phyloP scores from a whole-genome alignment of 371 early-diverging fungal genomes.

The Mortierella sp. region DNA sequence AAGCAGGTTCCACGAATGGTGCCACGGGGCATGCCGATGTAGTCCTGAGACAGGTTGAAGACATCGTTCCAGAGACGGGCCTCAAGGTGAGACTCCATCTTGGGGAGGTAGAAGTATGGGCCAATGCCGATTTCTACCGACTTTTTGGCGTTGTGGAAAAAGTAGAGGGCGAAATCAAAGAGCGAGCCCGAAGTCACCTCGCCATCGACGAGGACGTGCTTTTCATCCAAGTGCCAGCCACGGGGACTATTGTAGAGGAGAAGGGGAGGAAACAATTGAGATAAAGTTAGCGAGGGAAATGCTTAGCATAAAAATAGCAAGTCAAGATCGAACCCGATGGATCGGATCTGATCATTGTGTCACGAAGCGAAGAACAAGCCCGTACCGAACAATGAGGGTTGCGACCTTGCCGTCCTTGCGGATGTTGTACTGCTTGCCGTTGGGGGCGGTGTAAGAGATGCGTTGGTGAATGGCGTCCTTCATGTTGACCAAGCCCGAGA shows the following conservation, averaged over 20 bases:
- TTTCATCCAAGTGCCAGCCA: slow-evolving; percentile 98
- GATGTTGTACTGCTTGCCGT: slow-evolving; percentile 93
- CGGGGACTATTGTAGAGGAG: slow-evolving; percentile 73
- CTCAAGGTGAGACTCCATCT: slow-evolving; percentile 97
- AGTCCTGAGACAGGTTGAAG: slow-evolving; percentile 94
- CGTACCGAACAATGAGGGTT: slow-evolving; percentile 88
- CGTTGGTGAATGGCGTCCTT: slow-evolving; percentile 90
- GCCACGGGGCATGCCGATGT: slow-evolving; percentile 88
- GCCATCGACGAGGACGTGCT: slow-evolving; percentile 92
- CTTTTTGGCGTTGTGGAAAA: slow-evolving; percentile 94
- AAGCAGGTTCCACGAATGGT: slow-evolving; percentile 96
- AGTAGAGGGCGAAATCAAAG: slow-evolving; percentile 96
- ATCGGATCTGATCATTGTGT: background rate
- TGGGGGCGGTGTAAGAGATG: slow-evolving; percentile 85
- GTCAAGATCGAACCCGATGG: background rate
- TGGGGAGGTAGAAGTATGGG: slow-evolving; percentile 98
- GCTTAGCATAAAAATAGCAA: background rate
- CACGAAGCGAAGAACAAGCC: background rate
- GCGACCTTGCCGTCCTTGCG: slow-evolving; percentile 86
- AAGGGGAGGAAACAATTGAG: slow-evolving; percentile 2
- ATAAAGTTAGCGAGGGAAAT: background rate
- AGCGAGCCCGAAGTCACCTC: slow-evolving; percentile 91
- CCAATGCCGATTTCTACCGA: slow-evolving; percentile 85
- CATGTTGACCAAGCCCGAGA: slow-evolving; percentile 92
- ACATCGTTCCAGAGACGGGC: slow-evolving; percentile 97